Base-by-base conservation (phyloP, 2,329 filamentous ascomycete genomes). In the Thielaviopsis euricoi region DNA sequence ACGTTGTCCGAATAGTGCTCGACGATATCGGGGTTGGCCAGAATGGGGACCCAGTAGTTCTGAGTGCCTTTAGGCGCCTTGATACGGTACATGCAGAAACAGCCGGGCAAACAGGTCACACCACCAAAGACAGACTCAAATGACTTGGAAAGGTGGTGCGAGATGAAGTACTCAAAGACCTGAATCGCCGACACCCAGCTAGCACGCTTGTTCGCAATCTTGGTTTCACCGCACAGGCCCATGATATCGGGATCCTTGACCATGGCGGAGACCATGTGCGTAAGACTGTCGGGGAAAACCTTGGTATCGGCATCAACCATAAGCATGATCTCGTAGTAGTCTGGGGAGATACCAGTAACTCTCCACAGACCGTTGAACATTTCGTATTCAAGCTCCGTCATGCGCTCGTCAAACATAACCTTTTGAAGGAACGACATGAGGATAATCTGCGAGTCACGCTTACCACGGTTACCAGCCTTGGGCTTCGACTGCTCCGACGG, bases 51-150 rank as follows among this genome's bases (percentile, higher is more conserved):
- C 93, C 93, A 98, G 74, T 97, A 98, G 75, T 98, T 97, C 70
- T 97, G 89, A 25, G 87, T 91, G 63, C 93, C 93, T 74, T 98
- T 98, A 61, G 93, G 94, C 29, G 93, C 87, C 74, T 98, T 98
- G 80, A 98, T 97, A 67, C 93, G 87, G 76, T 98, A 98, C 94
- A 98, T 98, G 78, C 89, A 96, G 83, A 98, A 98, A 77, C 93
- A 98, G 63, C 93, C 93, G 17, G 93, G 93, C 64, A 98, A 77
- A 78, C 93, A 98, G 63, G 93, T 98, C 61, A 98, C 93, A 86
- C 93, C 93, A 73, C 93, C 93, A 71, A 98, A 98, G 63, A 96
- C 87, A 0, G 90, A 96, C 71, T 98, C 93, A 72, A 98, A 98
- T 3, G 91, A 89, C 73, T 98, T 98, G 66, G 90, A 82, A 66